Percentiles rank a stretch among this genome's conserved stretches.
phyloP scores from a whole-genome alignment of 23 red algal species.

The Agarophyton chilense region DNA sequence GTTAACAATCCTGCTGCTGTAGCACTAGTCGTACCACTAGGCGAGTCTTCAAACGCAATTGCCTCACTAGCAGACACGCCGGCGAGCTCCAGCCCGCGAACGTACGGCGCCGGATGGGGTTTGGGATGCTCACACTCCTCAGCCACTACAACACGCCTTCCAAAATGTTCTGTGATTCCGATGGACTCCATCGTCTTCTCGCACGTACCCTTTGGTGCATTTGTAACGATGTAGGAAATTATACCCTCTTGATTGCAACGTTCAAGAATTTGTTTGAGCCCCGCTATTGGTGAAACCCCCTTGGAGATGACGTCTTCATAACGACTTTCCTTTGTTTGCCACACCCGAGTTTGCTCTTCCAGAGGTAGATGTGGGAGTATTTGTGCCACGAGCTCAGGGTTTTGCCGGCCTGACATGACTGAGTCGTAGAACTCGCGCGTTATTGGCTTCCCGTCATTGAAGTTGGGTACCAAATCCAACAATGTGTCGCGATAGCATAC shows the following conservation, averaged over 20 bases:
- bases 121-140: constrained; percentile 65
- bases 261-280: constrained; percentile 30
- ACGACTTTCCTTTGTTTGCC: constrained; percentile 61
- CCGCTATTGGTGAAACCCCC: constrained; percentile 39
- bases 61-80: constrained; percentile 43
- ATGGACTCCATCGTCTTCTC: constrained; percentile 41
- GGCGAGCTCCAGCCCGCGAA: constrained; percentile 40
- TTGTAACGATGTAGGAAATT: constrained; percentile 54
- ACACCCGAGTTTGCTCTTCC: constrained; percentile 17
- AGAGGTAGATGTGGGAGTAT: constrained; percentile 58
- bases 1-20: constrained; percentile 61
- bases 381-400: constrained; percentile 60
- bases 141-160: constrained; percentile 31
- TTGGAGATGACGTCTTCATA: constrained; percentile 42
- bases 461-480: constrained; percentile 27
- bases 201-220: constrained; percentile 52
- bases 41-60: constrained; percentile 76
- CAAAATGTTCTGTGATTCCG: constrained; percentile 38
- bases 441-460: constrained; percentile 57
- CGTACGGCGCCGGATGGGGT: constrained; percentile 64
- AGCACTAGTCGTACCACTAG: constrained; percentile 43
- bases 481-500: constrained; percentile 56
- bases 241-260: neutral
- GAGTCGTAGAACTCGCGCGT: constrained; percentile 56
- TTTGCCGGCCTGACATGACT: constrained; percentile 65